Percentiles rank a stretch among this genome's conserved stretches.
These are phyloP conservation scores for Favolaschia claudopus DNA, from an alignment of 768 basidiomycete genomes.

Conservation along the genomic window DNA sequence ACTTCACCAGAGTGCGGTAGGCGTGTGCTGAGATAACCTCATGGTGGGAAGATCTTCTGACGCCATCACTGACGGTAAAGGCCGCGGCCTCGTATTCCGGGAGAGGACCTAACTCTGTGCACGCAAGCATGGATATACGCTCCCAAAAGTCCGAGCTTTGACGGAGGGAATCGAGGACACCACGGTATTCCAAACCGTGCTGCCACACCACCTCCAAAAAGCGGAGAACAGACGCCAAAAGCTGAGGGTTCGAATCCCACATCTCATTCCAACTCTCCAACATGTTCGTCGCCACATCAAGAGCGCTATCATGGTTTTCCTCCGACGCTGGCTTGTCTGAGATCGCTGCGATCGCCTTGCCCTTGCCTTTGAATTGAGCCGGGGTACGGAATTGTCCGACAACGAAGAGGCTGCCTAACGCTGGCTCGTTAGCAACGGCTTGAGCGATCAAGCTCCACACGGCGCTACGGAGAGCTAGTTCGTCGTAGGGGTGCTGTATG, in stretches of 20 bases:
- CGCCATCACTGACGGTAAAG: constrained; percentile 56
- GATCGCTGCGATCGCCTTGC: constrained; percentile 45
- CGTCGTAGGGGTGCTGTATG: constrained; percentile 82
- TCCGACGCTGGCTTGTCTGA: constrained; percentile 43
- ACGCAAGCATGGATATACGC: constrained; percentile 66
- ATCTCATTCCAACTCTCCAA: constrained; percentile 75
- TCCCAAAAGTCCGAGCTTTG: constrained; percentile 73
- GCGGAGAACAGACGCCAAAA: constrained; percentile 75
- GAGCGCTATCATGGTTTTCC: constrained; percentile 60
- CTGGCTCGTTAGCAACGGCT: constrained; percentile 87
- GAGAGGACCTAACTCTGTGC: constrained; percentile 74
- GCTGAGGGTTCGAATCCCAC: constrained; percentile 79
- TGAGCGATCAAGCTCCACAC: constrained; percentile 87
- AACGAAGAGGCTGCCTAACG: constrained; percentile 81
- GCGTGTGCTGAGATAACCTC: constrained; percentile 68
- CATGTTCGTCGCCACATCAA: constrained; percentile 72
- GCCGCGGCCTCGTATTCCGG: constrained; percentile 70
- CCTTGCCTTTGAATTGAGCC: constrained; percentile 48
- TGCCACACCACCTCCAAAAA: constrained; percentile 86
- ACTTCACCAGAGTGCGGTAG: constrained; percentile 75
- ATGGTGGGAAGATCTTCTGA: constrained; percentile 61
- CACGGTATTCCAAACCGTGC: constrained; percentile 77
- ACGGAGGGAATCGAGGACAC: constrained; percentile 62
- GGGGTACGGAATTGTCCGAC: constrained; percentile 72
- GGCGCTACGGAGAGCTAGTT: constrained; percentile 70